Percentiles rank a stretch among this genome's conserved stretches.
Conservation (phyloP, 768 basidiomycete genomes). For the Leccinum disarticulatum region DNA sequence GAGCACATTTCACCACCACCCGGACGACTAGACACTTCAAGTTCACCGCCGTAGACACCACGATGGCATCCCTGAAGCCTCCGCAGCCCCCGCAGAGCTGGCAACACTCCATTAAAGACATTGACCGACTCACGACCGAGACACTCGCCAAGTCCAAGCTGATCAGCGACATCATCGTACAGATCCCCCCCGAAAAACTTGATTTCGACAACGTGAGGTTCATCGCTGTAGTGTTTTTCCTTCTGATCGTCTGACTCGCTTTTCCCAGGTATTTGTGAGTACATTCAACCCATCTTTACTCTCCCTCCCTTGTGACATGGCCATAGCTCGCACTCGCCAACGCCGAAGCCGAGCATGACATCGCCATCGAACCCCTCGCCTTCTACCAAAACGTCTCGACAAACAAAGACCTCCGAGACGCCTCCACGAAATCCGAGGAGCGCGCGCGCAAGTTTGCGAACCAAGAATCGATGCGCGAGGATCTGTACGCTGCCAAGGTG, state of each 20-base stretch:
- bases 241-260: neutral
- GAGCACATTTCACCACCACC: slow-evolving; percentile 11
- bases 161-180: slow-evolving; percentile 60
- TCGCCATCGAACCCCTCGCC: slow-evolving; percentile 52
- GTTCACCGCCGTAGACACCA: slow-evolving; percentile 4
- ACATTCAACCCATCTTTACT: slow-evolving; percentile 9
- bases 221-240: neutral
- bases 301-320: neutral
- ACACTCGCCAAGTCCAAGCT: slow-evolving; percentile 57
- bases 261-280: slow-evolving; percentile 70
- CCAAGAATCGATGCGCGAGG: slow-evolving; percentile 75
- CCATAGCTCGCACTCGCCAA: slow-evolving; percentile 55
- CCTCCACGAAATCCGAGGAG: slow-evolving; percentile 70
- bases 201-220: slow-evolving; percentile 64
- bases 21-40: slow-evolving; percentile 3
- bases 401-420: slow-evolving; percentile 71
- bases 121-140: slow-evolving; percentile 57
- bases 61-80: slow-evolving; percentile 53
- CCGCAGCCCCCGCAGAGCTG: slow-evolving; percentile 69
- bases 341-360: slow-evolving; percentile 57
- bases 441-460: slow-evolving; percentile 66
- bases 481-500: slow-evolving; percentile 71
- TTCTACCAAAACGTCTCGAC: slow-evolving; percentile 85
- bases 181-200: slow-evolving; percentile 55
- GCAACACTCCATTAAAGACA: slow-evolving; percentile 66